Conservation (phyloP, 805 yeast genomes). For the Limtongozyma cylindracea region DNA sequence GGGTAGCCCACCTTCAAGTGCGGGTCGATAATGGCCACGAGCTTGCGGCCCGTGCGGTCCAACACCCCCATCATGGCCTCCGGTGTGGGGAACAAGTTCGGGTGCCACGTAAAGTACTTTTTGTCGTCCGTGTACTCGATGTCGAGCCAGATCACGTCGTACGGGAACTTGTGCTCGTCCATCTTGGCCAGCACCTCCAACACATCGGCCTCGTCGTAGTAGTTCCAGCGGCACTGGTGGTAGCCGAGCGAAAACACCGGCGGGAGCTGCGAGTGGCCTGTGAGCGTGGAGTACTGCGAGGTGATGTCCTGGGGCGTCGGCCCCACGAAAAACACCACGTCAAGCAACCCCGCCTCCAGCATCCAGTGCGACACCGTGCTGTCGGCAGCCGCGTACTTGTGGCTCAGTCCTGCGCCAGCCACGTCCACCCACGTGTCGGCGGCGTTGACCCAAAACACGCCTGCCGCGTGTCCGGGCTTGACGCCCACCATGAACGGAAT, state of each 20-base stretch:
- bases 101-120: slow-evolving; percentile 83
- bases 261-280: slow-evolving; percentile 59
- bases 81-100: slow-evolving; percentile 50
- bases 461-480: slow-evolving; percentile 30
- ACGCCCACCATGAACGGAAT: slow-evolving; percentile 72
- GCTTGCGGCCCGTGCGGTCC: slow-evolving; percentile 49
- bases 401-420: slow-evolving; percentile 12
- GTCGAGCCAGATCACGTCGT: slow-evolving; percentile 87
- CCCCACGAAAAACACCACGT: slow-evolving; percentile 44
- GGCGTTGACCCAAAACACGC: slow-evolving; percentile 76
- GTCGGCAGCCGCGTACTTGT: too few species aligned
- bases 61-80: slow-evolving; percentile 36
- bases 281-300: slow-evolving; percentile 32
- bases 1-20: slow-evolving; percentile 56
- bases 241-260: slow-evolving; percentile 62
- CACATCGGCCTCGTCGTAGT: slow-evolving; percentile 72
- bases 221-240: slow-evolving; percentile 97
- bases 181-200: slow-evolving; percentile 40
- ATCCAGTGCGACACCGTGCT: slow-evolving; percentile 63
- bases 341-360: slow-evolving; percentile 72
- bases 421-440: slow-evolving; percentile 87
- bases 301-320: slow-evolving; percentile 28
- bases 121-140: slow-evolving; percentile 74
- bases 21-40: slow-evolving; percentile 78
- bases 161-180: slow-evolving; percentile 57